Evolutionary conservation across 257 asterid genomes (phyloP).

Genomic region (Datura wrightii): DNA sequence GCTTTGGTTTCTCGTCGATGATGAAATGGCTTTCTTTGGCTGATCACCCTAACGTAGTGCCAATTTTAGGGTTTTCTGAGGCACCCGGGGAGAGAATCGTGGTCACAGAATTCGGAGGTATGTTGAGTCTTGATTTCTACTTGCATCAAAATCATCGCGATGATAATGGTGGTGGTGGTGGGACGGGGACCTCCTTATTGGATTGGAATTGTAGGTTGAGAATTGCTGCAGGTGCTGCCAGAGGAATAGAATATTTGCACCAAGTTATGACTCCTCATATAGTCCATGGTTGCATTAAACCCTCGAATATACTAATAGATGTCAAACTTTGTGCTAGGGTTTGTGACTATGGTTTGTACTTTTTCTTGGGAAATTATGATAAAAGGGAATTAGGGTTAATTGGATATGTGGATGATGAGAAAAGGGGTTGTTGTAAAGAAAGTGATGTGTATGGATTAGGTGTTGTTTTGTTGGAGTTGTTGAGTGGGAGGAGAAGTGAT

Average conservation of each 20-base stretch:
- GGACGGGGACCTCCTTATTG: slow-evolving; percentile 48
- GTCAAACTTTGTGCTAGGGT: slow-evolving; percentile 64
- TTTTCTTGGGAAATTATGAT: slow-evolving; percentile 47
- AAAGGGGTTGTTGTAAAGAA: slow-evolving; percentile 64
- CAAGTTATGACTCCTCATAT: slow-evolving; percentile 62
- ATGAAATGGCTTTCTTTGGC: slow-evolving; percentile 68
- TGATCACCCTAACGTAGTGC: slow-evolving; percentile 70
- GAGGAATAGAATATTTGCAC: slow-evolving; percentile 80
- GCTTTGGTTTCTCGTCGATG: slow-evolving; percentile 71
- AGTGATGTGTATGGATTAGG: slow-evolving; percentile 86
- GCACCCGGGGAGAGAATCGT: slow-evolving; percentile 86
- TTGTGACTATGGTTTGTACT: slow-evolving; percentile 77
- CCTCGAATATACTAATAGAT: slow-evolving; percentile 73
- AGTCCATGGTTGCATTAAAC: slow-evolving; percentile 81
- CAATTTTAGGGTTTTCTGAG: slow-evolving; percentile 82
- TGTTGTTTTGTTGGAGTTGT: slow-evolving; percentile 77
- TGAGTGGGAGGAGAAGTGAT: slow-evolving; percentile 72
- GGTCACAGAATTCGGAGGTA: slow-evolving; percentile 72
- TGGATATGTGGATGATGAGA: slow-evolving; percentile 70
- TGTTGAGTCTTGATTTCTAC: slow-evolving; percentile 79
- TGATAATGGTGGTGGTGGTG: slow-evolving; percentile 21
- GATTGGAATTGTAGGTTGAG: slow-evolving; percentile 72
- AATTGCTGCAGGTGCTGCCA: slow-evolving; percentile 69
- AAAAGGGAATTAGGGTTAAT: slow-evolving; percentile 50
- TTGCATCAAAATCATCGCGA: slow-evolving; percentile 58